Conservation (phyloP, 345 rosid genomes). For the Passiflora organensis region DNA sequence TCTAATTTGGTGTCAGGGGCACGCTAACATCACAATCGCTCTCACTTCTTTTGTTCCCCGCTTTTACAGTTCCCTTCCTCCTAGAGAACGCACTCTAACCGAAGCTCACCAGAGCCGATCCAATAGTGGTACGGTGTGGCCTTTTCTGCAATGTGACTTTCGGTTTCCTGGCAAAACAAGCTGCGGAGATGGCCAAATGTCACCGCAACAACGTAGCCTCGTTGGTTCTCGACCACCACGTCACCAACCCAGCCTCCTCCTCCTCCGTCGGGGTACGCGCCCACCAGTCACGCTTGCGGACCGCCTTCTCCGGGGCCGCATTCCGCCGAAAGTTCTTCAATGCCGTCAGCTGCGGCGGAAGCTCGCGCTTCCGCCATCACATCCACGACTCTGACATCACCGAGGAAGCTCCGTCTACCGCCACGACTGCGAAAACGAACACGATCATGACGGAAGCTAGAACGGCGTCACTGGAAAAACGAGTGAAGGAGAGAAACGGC, state of each 20-base stretch:
- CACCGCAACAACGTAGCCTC: constrained; percentile 69
- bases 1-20: no score
- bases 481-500: constrained; percentile 10
- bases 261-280: constrained; percentile 21
- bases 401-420: background rate
- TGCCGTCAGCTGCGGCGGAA: constrained; percentile 78
- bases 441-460: background rate
- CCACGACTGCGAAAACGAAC: constrained; percentile 21
- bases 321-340: constrained; percentile 65
- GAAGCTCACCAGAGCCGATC: no score
- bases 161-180: background rate
- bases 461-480: background rate
- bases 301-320: constrained; percentile 52
- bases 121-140: no score
- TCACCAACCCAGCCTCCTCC: constrained; percentile 35
- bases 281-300: constrained; percentile 52
- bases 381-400: constrained; percentile 26
- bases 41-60: no score
- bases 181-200: constrained; percentile 59
- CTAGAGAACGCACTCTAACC: no score
- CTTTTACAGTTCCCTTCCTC: no score
- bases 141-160: constrained; percentile 14
- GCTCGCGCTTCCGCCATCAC: constrained; percentile 45
- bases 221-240: no score
- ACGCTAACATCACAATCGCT: no score